These are phyloP conservation scores for Craterostigma plantagineum DNA, from an alignment of 257 asterid genomes.

Conservation along the genomic window DNA sequence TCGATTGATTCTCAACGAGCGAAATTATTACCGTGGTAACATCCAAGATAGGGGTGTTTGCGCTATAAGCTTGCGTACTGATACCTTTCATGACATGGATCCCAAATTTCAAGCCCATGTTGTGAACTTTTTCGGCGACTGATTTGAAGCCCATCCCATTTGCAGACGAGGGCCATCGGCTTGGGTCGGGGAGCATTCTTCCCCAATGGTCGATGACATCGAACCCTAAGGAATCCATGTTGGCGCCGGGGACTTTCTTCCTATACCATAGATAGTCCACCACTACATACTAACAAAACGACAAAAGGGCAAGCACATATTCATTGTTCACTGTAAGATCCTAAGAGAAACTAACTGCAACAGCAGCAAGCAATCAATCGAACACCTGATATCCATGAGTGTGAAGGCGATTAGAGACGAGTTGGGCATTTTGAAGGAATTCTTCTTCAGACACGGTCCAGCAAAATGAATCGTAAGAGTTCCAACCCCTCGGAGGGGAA, in stretches of 20 bases:
- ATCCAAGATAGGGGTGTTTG: constrained; percentile 70
- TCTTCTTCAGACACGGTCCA: constrained; percentile 84
- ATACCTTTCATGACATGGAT: constrained; percentile 93
- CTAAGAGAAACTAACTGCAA: not conserved
- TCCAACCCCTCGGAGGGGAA: constrained; percentile 93
- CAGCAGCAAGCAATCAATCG: constrained; percentile 1
- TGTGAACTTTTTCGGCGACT: constrained; percentile 57
- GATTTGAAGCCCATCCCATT: constrained; percentile 60
- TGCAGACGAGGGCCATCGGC: constrained; percentile 79
- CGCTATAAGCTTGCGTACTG: constrained; percentile 68
- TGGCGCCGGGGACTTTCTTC: constrained; percentile 63
- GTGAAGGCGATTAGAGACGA: constrained; percentile 42
- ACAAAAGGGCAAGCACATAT: not conserved
- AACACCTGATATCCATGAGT: constrained; percentile 71
- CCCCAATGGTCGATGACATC: constrained; percentile 96
- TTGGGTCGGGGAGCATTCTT: constrained; percentile 85
- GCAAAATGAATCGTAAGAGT: constrained; percentile 85
- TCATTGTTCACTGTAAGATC: not conserved
- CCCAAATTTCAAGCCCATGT: constrained; percentile 84
- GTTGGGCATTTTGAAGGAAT: constrained; percentile 57
- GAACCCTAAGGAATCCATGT: constrained; percentile 65
- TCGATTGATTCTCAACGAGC: too few species aligned
- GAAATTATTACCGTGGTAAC: constrained; percentile 32
- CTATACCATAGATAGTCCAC: constrained; percentile 98
- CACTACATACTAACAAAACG: constrained; percentile 60